Conservation (phyloP, 176 grass and related monocot species). For the barley (Hordeum vulgare) region MorexV3_pseudomolecules_assembly NC_058519.1:63796141-63796640, state of each 20-base stretch:
- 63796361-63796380: slow-evolving; percentile 42
- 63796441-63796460: background rate
- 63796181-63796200: too few relatives aligned
- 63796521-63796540: background rate
- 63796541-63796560: too few relatives aligned
- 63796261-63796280: slow-evolving; percentile 39
- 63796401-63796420: slow-evolving; percentile 6
- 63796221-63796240: background rate
- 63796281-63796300: too few relatives aligned
- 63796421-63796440: background rate
- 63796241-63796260: slow-evolving; percentile 7
- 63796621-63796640: slow-evolving; percentile 50
- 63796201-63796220: too few relatives aligned
- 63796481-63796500: too few relatives aligned
- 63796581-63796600: background rate
- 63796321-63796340: slow-evolving; percentile 22
- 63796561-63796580: background rate
- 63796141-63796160: background rate
- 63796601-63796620: background rate
- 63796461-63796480: background rate
- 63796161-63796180: background rate
- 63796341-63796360: slow-evolving; percentile 50
- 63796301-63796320: slow-evolving; percentile 11
- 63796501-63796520: background rate
- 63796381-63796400: slow-evolving; percentile 28